Evolutionary conservation across 2,329 filamentous ascomycete species (phyloP), one percentile per base, ranked within the genome.

Genomic region (Trichoderma semiorbis): DNA sequence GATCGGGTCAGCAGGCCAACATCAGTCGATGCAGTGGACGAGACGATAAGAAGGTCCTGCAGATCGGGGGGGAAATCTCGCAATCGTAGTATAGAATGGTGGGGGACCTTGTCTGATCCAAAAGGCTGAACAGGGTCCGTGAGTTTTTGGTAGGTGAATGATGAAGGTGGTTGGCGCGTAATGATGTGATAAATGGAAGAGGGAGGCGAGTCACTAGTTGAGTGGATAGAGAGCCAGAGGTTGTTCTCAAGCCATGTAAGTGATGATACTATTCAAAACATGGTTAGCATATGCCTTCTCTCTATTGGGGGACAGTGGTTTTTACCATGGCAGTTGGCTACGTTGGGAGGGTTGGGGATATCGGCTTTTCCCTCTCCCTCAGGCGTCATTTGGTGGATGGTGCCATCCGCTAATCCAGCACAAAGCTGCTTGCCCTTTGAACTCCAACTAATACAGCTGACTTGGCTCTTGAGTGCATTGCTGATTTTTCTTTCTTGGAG

Each of bases 391-490:
- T 98, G 95, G 70, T 88, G 88, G 67, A 92, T 90, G 14, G 90
- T 91, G 72, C 96, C 96, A 81, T 98, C 90, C 7, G 86, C 90
- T 76, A 96, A 85, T 18, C 97, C 96, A 75, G 93, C 95, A 58
- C 97, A 91, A 57, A 99, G 85, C 79, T 98, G 95, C 80, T 97
- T 99, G 61, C 96, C 96, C 79, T 91, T 93, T 73, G 90, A 92
- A 80, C 96, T 99, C 96, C 97, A 99, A 70, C 93, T 91, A 7
- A 93, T 88, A 77, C 92, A 96, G 78, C 91, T 94, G 32, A 97
- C 95, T 62, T 92, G 91, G 32, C 88, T 85, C 77, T 91, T 93
- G 74, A 97, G 84, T 1, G 77, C 84, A 74, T 83, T 87, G 39
- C 93, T 93, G 74, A 89, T 89, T 24, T 85, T 85, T 63, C 87